Percentiles rank a stretch among this genome's conserved stretches.
phyloP scores from a whole-genome alignment of 2,329 filamentous ascomycete genomes.

The Sporothrix protearum region DNA sequence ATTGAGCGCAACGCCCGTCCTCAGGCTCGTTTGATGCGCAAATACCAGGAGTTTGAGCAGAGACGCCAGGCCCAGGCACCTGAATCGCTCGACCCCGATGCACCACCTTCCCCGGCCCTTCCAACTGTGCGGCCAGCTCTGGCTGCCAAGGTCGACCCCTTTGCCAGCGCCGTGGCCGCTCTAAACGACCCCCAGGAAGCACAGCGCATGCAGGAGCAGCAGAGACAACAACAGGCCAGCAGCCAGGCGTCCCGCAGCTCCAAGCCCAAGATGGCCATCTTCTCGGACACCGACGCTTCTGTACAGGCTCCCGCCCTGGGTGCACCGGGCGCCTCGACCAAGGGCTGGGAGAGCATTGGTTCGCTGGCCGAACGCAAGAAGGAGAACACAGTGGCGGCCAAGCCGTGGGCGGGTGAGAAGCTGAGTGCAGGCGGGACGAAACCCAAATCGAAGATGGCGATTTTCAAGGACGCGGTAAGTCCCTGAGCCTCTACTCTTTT shows the following conservation, averaged over 20 bases:
- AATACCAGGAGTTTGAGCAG: slow-evolving; percentile 87
- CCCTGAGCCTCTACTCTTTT: slow-evolving; percentile 24
- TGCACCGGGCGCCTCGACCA: slow-evolving; percentile 52
- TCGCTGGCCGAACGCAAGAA: slow-evolving; percentile 85
- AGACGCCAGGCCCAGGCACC: slow-evolving; percentile 64
- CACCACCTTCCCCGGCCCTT: slow-evolving; percentile 78
- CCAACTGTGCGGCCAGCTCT: slow-evolving; percentile 79
- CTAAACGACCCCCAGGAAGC: slow-evolving; percentile 61
- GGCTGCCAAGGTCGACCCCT: slow-evolving; percentile 81
- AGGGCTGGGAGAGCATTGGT: slow-evolving; percentile 90
- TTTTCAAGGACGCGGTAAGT: slow-evolving; percentile 97
- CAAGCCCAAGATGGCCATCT: slow-evolving; percentile 83
- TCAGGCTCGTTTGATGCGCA: slow-evolving; percentile 73
- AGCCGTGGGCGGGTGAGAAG: slow-evolving; percentile 89
- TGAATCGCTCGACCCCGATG: slow-evolving; percentile 40
- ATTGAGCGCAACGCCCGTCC: slow-evolving; percentile 86
- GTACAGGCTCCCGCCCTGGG: slow-evolving; percentile 55
- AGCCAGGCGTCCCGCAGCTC: slow-evolving; percentile 49
- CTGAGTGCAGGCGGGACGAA: slow-evolving; percentile 83
- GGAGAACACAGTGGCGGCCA: slow-evolving; percentile 82
- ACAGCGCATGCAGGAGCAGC: slow-evolving; percentile 23
- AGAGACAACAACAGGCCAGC: slow-evolving; percentile 38
- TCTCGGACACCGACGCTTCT: slow-evolving; percentile 69
- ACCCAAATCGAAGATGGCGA: slow-evolving; percentile 74
- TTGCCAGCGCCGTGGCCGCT: slow-evolving; percentile 53